These are phyloP conservation scores for Penicillium concentricum DNA, from an alignment of 2,329 filamentous ascomycete species.

Conservation along the genomic window DNA sequence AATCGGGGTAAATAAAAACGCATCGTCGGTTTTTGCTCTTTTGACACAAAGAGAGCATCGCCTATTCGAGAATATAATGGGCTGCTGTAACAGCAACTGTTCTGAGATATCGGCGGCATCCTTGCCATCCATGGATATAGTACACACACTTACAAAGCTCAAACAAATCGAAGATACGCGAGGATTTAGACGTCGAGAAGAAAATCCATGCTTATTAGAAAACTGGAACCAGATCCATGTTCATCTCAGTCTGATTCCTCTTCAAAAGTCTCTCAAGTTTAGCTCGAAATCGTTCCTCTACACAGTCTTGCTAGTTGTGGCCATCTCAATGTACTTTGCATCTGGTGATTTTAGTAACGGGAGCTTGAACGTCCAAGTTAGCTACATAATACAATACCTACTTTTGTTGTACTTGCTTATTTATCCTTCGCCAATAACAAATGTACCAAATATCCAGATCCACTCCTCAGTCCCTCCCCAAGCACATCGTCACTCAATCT, in stretches of 20 bases:
- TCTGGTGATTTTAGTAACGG: background rate
- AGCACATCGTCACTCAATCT: constrained; percentile 66
- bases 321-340: background rate
- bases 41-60: background rate
- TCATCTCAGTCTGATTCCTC: background rate
- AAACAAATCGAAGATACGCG: background rate
- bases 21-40: background rate
- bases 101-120: background rate
- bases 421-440: constrained; percentile 61
- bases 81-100: background rate
- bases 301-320: background rate
- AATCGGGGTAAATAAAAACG: background rate
- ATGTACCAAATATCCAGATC: constrained; percentile 79
- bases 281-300: background rate
- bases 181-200: no score
- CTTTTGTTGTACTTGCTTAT: background rate
- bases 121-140: background rate
- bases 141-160: background rate
- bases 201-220: background rate
- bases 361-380: background rate
- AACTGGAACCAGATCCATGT: background rate
- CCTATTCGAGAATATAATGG: background rate
- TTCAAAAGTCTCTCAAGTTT: background rate
- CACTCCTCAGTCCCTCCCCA: constrained; percentile 57
- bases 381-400: background rate